Evolutionary conservation across 495 filamentous ascomycete species (phyloP), one percentile per base, ranked within the genome.

Genomic region (Podospora australis): DNA sequence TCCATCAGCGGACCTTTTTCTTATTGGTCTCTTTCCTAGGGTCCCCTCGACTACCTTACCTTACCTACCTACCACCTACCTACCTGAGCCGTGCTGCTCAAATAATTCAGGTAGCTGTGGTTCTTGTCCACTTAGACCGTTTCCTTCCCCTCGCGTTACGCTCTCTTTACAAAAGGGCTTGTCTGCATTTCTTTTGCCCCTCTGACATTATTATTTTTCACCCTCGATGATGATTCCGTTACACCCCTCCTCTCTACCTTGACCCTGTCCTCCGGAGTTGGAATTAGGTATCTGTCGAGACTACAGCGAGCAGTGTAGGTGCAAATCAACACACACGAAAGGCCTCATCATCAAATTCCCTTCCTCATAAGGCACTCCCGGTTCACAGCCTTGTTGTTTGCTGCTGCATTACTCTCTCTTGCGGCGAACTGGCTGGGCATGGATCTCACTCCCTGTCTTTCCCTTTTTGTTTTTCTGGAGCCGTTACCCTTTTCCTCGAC

Each of bases 111-210:
- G 7, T 36, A 4, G 22, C 22, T 23, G 32, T 17, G 32, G 42
- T 22, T 20, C 46, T 50, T 48, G 45, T 51, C 52, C 53, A 58
- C 51, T 58, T 60, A 54, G 44, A 62, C 53, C 49, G 36, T 46
- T 42, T 58, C 23, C 59, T 57, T 36, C 19, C 32, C 52, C 59
- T 54, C 59, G 48, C 55, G 55, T 58, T 40, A 51, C 53, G 46
- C 49, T 47, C 45, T 63, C 47, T 56, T 54, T 9, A 36, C 34
- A 36, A 36, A 50, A 44, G 22, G 17, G 13, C 39, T 28, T 48
- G 44, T 35, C 26, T 41, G 46, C 24, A 49, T 29, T 41, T 45
- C 35, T 26, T 29, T 7, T 44, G 42, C 29, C 14, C n/a, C 39
- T 36, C 35, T 40, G 24, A 14, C 14, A 22, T 40, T 42, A 39